Evolutionary conservation across 164 flowering plant species (phyloP), one percentile per base, ranked within the genome.

Genomic region (Cinnamomum chago): DNA sequence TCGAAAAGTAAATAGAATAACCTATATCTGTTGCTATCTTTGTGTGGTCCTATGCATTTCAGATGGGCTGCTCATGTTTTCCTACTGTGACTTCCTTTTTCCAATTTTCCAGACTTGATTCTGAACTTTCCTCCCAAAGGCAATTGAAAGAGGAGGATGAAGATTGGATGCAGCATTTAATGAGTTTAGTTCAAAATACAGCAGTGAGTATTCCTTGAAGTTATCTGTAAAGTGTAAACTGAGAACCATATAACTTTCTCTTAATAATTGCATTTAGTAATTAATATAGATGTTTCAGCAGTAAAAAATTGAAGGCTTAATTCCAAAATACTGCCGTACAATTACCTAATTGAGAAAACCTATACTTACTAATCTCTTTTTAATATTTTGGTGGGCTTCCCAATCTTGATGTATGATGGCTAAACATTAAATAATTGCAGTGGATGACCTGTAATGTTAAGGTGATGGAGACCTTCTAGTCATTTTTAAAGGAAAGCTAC

Each of bases 71-170:
- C 47, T 47, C 65, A 50, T 70, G 47, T 30, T 66, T 30, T 70
- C 71, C 12, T 62, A 65, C 5, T 70, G 13, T 55, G 18, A 52
- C 35, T 67, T 13, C 55, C 27, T 74, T 40, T 40, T 5, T 50
- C 51, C 77, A 47, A 70, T 64, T 72, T 67, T 73, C 25, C 71
- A 93, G 98, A 85, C 82, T 87, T 73, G 91, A 86, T 72, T 81
- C 86, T 52, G 95, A 91, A 73, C 78, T 82, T 73, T 77, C 80
- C 35, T 87, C 88, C 24, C 89, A 88, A 76, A 87, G 74, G 73
- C 91, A 88, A 65, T 79, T 87, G 81, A 90, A 85, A 82, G 94
- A 86, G 67, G 95, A 89, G 76, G 95, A 92, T 3, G 88, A 87
- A 79, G 68, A 85, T 27, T 79, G 84, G 75, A 89, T 94, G 88